Evolutionary conservation across 2,329 filamentous ascomycete species (phyloP).

Genomic region (Cladosporium velox): DNA sequence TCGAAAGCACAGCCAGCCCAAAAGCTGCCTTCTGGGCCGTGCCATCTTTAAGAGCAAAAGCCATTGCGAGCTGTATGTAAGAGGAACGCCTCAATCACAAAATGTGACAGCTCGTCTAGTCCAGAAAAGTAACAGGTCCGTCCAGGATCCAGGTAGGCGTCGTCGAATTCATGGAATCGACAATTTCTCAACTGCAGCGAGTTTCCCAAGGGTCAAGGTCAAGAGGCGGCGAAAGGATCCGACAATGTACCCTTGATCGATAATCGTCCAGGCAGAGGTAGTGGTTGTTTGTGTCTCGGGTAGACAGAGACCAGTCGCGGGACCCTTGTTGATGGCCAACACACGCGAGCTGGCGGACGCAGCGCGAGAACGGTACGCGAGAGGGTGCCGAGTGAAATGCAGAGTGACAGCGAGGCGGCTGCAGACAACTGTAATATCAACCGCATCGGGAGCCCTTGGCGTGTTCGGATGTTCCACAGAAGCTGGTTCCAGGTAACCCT

Average conservation of each 20-base stretch:
- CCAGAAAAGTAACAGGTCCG: constrained; percentile 16
- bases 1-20: constrained; percentile 24
- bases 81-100: constrained; percentile 12
- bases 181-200: constrained; percentile 20
- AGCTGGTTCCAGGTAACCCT: constrained; percentile 20
- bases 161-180: constrained; percentile 20
- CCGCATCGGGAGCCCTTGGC: constrained; percentile 17
- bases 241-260: constrained; percentile 2
- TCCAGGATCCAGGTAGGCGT: constrained; percentile 15
- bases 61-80: constrained; percentile 8
- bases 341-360: constrained; percentile 15
- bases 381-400: constrained; percentile 11
- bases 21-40: constrained; percentile 11
- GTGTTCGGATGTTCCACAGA: constrained; percentile 20
- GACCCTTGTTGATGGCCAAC: constrained; percentile 16
- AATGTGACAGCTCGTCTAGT: constrained; percentile 7
- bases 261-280: constrained; percentile 7
- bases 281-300: constrained; percentile 18
- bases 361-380: constrained; percentile 20
- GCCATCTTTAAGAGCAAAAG: constrained; percentile 16
- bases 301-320: constrained; percentile 12
- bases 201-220: constrained; percentile 13
- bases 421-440: constrained; percentile 21
- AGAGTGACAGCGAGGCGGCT: constrained; percentile 19
- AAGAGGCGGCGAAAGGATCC: constrained; percentile 2